phyloP scores from a whole-genome alignment of 179 eudicot genomes.

The Carnegiea gigantea region DNA sequence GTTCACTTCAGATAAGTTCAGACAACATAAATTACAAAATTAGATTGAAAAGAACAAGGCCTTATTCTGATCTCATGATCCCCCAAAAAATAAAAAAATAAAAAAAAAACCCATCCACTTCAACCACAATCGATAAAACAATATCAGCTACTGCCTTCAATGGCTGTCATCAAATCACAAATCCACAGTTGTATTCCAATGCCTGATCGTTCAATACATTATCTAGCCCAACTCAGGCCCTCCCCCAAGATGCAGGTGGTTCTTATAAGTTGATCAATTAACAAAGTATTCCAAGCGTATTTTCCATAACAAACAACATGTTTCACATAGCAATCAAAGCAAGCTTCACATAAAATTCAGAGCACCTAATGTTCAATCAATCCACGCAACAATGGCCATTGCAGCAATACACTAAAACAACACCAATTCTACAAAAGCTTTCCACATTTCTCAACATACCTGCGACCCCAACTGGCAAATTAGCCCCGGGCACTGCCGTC shows the following conservation, averaged over 20 bases:
- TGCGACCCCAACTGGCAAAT: slow-evolving; percentile 26
- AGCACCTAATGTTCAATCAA: neutral
- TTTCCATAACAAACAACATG: neutral
- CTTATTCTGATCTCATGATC: neutral
- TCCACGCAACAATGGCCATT: neutral
- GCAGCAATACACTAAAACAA: neutral
- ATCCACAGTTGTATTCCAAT: neutral
- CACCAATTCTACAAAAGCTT: neutral
- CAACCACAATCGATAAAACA: neutral
- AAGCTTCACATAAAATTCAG: neutral
- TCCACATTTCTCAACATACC: slow-evolving; percentile 26
- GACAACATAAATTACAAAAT: too few species aligned
- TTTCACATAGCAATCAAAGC: neutral
- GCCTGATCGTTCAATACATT: neutral
- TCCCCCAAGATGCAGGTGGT: neutral
- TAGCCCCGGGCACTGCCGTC: slow-evolving; percentile 47
- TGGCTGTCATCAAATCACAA: neutral
- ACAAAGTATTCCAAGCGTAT: neutral
- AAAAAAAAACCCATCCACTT: neutral
- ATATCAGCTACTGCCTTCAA: neutral
- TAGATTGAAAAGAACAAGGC: too few species aligned
- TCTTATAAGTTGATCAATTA: neutral
- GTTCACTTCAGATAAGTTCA: too few species aligned
- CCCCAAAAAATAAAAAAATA: too few species aligned
- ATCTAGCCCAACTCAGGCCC: neutral